These are phyloP conservation scores for Acacia acuminata DNA, from an alignment of 306 rosid genomes.

Conservation along the genomic window DNA sequence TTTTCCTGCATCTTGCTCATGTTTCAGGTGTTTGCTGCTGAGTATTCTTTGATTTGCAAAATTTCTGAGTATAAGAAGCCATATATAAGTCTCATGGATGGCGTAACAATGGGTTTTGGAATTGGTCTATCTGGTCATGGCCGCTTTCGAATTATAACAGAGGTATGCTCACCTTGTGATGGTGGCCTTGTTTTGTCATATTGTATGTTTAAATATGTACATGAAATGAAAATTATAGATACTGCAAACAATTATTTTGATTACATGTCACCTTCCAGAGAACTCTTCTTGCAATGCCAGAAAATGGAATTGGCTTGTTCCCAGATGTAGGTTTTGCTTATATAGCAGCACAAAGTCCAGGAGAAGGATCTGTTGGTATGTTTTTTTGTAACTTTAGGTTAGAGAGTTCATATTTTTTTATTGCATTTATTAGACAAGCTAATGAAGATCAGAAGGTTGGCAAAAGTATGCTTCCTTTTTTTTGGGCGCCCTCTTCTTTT, in stretches of 20 bases:
- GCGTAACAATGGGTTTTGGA: slow-evolving; percentile 97
- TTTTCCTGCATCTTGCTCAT: slow-evolving; percentile 26
- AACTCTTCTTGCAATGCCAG: slow-evolving; percentile 98
- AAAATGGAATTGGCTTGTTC: slow-evolving; percentile 96
- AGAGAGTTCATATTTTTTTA: slow-evolving; percentile 16
- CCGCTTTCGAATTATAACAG: slow-evolving; percentile 84
- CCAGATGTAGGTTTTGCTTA: slow-evolving; percentile 96
- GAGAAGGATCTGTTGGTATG: slow-evolving; percentile 95
- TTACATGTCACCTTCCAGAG: slow-evolving; percentile 53
- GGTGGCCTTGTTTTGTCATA: slow-evolving; percentile 7
- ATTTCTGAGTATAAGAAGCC: slow-evolving; percentile 88
- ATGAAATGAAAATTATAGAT: slow-evolving; percentile 21
- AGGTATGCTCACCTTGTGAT: slow-evolving; percentile 52
- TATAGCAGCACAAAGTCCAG: slow-evolving; percentile 94
- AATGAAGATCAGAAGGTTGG: slow-evolving; percentile 23
- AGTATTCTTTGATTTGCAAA: slow-evolving; percentile 94
- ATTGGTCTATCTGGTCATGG: slow-evolving; percentile 98
- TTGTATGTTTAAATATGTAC: background rate
- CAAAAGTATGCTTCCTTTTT: background rate
- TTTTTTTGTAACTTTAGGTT: slow-evolving; percentile 9
- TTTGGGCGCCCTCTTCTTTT: background rate
- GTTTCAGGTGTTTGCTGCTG: slow-evolving; percentile 87
- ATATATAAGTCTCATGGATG: slow-evolving; percentile 93
- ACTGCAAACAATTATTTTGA: slow-evolving; percentile 21
- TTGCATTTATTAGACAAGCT: slow-evolving; percentile 24